Evolutionary conservation across 352 stramenopile genomes (phyloP).

Genomic region (Blastocystis sp.): DNA sequence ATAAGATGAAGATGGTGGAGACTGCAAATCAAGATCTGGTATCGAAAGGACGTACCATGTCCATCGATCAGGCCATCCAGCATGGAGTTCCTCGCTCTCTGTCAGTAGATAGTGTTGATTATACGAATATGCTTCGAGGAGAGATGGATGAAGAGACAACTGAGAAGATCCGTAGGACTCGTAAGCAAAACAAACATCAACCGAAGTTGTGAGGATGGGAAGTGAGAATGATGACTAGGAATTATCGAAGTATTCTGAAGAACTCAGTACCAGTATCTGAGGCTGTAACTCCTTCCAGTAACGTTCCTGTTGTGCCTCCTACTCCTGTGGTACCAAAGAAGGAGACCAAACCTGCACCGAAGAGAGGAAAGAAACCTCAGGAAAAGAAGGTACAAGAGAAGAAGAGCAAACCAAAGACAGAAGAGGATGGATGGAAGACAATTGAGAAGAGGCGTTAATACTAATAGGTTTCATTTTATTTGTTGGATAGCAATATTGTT

Average conservation of each 20-base stretch:
- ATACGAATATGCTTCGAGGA: conserved; percentile 39
- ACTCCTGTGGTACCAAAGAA: not conserved
- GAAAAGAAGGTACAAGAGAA: conserved; percentile 47
- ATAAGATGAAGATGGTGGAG: conserved; percentile 1
- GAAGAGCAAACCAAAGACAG: conserved; percentile 41
- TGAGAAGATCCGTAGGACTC: conserved; percentile 7
- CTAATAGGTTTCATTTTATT: no score
- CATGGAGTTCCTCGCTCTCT: conserved; percentile 22
- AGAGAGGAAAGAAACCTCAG: conserved; percentile 35
- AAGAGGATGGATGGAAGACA: conserved; percentile 23
- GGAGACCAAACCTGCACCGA: not conserved
- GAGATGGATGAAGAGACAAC: conserved; percentile 17
- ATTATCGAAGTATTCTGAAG: conserved; percentile 29
- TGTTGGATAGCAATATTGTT: not conserved
- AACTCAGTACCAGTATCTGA: not conserved
- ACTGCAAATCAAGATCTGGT: conserved; percentile 50
- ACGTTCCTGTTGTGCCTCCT: not conserved
- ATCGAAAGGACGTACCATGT: conserved; percentile 46
- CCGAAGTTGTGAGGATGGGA: not conserved
- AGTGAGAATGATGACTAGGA: not conserved
- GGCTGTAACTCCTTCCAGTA: not conserved
- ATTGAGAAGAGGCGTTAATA: conserved; percentile 49
- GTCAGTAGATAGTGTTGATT: conserved; percentile 56
- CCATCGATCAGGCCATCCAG: conserved; percentile 39
- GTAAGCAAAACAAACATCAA: conserved; percentile 14